Conservation (phyloP, 169 alveolate genomes). For the Eimeria maxima region DNA sequence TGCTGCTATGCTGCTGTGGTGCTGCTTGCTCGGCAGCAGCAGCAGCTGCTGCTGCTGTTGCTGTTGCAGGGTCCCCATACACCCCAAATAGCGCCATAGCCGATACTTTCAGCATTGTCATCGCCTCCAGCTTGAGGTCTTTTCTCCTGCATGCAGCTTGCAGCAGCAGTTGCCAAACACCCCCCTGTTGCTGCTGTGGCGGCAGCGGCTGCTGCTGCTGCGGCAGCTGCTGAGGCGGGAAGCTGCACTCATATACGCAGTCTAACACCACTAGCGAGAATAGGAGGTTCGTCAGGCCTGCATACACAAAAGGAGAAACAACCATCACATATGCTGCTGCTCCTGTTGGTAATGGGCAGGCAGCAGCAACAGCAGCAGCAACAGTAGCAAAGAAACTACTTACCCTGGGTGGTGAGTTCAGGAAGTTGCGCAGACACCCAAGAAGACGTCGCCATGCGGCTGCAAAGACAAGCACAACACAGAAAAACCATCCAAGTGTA, state of each 20-base stretch:
- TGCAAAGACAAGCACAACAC: too few relatives aligned
- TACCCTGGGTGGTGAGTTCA: constrained; percentile 27
- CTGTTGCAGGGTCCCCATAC: background rate
- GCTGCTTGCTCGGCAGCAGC: too few relatives aligned
- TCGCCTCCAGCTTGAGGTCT: constrained; percentile 33
- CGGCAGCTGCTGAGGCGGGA: constrained; percentile 30
- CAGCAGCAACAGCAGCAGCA: background rate
- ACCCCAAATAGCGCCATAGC: constrained; percentile 20
- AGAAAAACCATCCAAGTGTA: too few relatives aligned
- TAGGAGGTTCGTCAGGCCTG: constrained; percentile 19
- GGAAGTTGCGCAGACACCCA: constrained; percentile 44
- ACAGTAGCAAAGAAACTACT: background rate
- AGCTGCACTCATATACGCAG: constrained; percentile 48
- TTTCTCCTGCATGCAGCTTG: constrained; percentile 46
- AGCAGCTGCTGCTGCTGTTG: too few relatives aligned
- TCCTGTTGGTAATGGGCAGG: too few relatives aligned
- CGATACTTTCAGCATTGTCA: constrained; percentile 43
- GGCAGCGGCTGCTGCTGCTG: background rate
- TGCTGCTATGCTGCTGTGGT: background rate
- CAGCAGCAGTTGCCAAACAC: constrained; percentile 27
- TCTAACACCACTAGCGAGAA: constrained; percentile 41
- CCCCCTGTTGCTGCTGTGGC: background rate
- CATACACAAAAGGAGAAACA: background rate
- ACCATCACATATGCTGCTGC: too few relatives aligned
- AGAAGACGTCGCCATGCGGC: background rate